phyloP scores from a whole-genome alignment of 805 yeast genomes.

The Brettanomyces custersianus region DNA sequence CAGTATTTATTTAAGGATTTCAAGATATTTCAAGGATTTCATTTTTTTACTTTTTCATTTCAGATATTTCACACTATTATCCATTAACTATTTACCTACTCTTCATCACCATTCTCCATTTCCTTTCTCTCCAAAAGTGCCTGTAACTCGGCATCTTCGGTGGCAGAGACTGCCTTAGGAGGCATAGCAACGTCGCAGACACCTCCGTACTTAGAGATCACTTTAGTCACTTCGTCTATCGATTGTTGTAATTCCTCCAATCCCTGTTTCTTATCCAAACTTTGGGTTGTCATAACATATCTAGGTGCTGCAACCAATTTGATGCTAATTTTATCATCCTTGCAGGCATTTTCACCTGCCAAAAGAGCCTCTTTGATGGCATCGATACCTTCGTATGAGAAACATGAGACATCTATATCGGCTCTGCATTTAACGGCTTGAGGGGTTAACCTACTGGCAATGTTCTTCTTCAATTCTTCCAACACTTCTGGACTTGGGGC shows the following conservation, averaged over 20 bases:
- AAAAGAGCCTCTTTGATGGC: conserved; percentile 86
- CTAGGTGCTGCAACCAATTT: conserved; percentile 96
- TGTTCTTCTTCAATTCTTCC: conserved; percentile 79
- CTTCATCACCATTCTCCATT: conserved; percentile 50
- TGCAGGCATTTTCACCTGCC: conserved; percentile 81
- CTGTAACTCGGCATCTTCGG: conserved; percentile 96
- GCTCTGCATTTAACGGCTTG: conserved; percentile 97
- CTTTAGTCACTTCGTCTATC: conserved; percentile 62
- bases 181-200: conserved; percentile 90
- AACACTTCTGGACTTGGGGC: conserved; percentile 69
- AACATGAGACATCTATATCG: conserved; percentile 97
- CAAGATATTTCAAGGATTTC: too few relatives aligned
- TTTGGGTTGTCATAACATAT: conserved; percentile 87
- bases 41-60: neutral
- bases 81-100: neutral
- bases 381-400: conserved; percentile 94
- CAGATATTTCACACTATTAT: neutral
- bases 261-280: conserved; percentile 87
- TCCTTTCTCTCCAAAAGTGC: conserved; percentile 92
- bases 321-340: conserved; percentile 81
- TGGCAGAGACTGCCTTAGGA: conserved; percentile 97
- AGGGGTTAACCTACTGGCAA: conserved; percentile 90
- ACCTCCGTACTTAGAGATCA: conserved; percentile 72
- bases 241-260: conserved; percentile 71
- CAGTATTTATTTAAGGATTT: too few relatives aligned